Conservation (phyloP, 2,329 filamentous ascomycete genomes). For the Ascochyta rabiei region DNA sequence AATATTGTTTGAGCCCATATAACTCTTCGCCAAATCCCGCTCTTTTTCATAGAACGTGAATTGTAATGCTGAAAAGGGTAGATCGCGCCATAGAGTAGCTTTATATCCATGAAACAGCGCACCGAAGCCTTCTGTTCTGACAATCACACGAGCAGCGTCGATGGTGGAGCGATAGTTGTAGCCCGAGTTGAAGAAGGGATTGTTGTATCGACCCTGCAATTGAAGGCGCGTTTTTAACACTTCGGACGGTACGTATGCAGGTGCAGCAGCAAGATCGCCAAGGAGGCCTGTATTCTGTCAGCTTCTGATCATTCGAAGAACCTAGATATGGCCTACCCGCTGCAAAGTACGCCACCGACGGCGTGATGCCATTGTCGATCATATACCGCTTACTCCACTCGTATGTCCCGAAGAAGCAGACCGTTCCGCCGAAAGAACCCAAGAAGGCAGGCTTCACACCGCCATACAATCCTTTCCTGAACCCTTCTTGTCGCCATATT, state of each 20-base stretch:
- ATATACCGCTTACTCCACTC: constrained; percentile 92
- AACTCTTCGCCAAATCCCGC: constrained; percentile 78
- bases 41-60: constrained; percentile 99
- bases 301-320: constrained; percentile 40
- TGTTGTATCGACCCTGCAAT: constrained; percentile 92
- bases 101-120: constrained; percentile 98
- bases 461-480: constrained; percentile 84
- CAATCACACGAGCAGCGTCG: constrained; percentile 85
- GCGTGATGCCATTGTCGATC: constrained; percentile 81
- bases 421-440: constrained; percentile 90
- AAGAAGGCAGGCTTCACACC: constrained; percentile 91
- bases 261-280: constrained; percentile 87
- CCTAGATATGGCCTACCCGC: constrained; percentile 64
- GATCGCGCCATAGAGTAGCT: constrained; percentile 89
- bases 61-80: constrained; percentile 94
- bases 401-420: constrained; percentile 95
- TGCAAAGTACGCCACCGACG: constrained; percentile 82
- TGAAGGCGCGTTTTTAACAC: constrained; percentile 97
- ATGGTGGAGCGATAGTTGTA: constrained; percentile 92
- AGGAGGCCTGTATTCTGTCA: constrained; percentile 69
- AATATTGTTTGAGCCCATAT: constrained; percentile 81
- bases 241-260: constrained; percentile 95
- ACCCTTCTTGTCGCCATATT: constrained; percentile 89
- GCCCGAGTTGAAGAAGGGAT: constrained; percentile 88
- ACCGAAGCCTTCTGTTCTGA: constrained; percentile 77